These are phyloP conservation scores for Phytophthora pinifolia DNA, from an alignment of 352 stramenopile species.

Conservation along the genomic window DNA sequence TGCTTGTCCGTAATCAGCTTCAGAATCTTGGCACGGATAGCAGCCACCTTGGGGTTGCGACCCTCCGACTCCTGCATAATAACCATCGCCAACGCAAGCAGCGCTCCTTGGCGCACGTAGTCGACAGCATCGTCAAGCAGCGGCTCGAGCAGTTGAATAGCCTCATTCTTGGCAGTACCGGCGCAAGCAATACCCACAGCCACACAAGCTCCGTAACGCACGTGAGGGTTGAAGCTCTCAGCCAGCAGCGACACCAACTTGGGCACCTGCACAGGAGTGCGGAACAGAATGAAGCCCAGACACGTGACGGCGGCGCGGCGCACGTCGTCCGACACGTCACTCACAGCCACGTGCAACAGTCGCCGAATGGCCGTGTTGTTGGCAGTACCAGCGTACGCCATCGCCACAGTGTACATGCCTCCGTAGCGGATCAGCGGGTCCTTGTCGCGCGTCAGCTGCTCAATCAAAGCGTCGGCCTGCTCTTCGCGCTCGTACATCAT, in stretches of 20 bases:
- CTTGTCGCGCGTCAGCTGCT: constrained; percentile 96
- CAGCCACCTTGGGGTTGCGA: constrained; percentile 80
- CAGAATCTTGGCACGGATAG: constrained; percentile 85
- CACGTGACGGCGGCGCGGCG: constrained; percentile 97
- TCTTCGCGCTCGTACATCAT: constrained; percentile 98
- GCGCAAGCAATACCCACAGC: constrained; percentile 98
- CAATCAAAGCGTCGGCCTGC: constrained; percentile 95
- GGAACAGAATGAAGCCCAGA: constrained; percentile 98
- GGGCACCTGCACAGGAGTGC: constrained; percentile 93
- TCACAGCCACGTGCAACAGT: constrained; percentile 98
- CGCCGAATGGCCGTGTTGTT: constrained; percentile 97
- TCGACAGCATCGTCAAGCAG: constrained; percentile 98
- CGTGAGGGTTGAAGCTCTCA: constrained; percentile 99
- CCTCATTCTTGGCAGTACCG: constrained; percentile 96
- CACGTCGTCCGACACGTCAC: constrained; percentile 98
- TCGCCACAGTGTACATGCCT: constrained; percentile 96
- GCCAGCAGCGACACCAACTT: constrained; percentile 95
- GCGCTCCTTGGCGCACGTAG: constrained; percentile 97
- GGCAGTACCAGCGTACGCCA: constrained; percentile 97
- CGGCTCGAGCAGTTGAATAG: constrained; percentile 96
- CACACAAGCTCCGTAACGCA: constrained; percentile 99
- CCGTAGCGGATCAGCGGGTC: constrained; percentile 98
- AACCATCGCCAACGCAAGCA: constrained; percentile 97
- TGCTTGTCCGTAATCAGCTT: constrained; percentile 97
- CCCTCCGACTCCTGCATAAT: constrained; percentile 97